Base-by-base conservation (phyloP, 306 rosid species). In the Castanopsis chinensis region DNA sequence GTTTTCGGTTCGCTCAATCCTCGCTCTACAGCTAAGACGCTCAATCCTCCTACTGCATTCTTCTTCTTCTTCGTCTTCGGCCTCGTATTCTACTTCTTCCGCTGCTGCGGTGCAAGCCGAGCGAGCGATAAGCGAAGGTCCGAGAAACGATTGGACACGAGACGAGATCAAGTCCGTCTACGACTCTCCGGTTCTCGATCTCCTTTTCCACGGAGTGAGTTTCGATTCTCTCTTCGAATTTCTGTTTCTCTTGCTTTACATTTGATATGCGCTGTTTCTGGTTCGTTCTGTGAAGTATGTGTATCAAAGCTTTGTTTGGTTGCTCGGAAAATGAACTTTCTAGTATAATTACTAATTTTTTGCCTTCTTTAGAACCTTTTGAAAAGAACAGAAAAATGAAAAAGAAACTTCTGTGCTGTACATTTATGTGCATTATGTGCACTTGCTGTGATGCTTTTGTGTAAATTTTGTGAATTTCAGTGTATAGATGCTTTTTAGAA, bases 151-250 rank as follows among this genome's bases (percentile, higher is more conserved):
- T 75, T 95, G 99, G 99, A 77, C 83, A 7, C 86, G 87, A 21
- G 86, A 86, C 5, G 83, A 95, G 86, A 85, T 95, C 83, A 90
- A 90, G 63, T 87, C 89, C 43, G 78, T 95, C 77, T 89, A 89
- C 45, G 86, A 89, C 68, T 95, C 99, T 69, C 99, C 99, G 27
- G 32, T 91, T 75, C 97, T 95, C 64, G 99, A 95, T 90, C 99
- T 95, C 35, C 99, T 95, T 78, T 95, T 91, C 83, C 98, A 95
- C 25, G 99, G 99, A 77, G 99, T 95, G n/a, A 71, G 89, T 82
- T 30, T 28, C 74, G 68, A 28, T 35, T 32, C 60, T 25, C 17
- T 3, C 37, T 30, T 15, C 45, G 11, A 37, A 37, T 37, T 18
- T 19, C 3, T 27, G 21, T 52, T 63, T 23, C 5, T 65, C 11